Evolutionary conservation across 371 early-diverging fungal species (phyloP), one percentile per base, ranked within the genome.

Genomic region (Apophysomyces elegans): DNA sequence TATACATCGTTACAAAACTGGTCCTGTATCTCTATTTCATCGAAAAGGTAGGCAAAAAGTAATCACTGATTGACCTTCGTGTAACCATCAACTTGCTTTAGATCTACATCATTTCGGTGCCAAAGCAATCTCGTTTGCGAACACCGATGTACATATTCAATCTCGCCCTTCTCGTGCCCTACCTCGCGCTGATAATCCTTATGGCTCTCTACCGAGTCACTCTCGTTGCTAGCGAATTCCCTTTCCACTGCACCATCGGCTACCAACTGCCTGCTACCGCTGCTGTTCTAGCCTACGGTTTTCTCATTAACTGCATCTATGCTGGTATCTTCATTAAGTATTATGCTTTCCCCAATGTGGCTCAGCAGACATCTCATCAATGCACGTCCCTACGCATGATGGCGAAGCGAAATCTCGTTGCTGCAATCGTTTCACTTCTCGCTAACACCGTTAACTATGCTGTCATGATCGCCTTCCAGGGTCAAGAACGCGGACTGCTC

Each of bases 21-120:
- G 44, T 75, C 21, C 70, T 80, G 4, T 77, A 77, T 56, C 72
- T 83, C 13, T 83, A 79, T 65, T 75, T 83, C 32, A 74, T 80
- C 63, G 80, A 83, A 72, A 80, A 80, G 77, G 78, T 76, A 66
- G 62, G 80, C 80, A 70, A 78, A 80, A 74, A 76, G 75, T 61
- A 39, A 46, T 1, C 4, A 47, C 7, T 6, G 35, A 63, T 16
- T 7, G 35, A 8, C 36, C 39, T 4, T 45, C 16, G 26, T 41
- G 43, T 47, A 45, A 59, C 36, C 37, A 38, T 14, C 11, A 61
- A 44, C 13, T 37, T 59, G 37, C 16, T 18, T 16, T 57, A 72
- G 72, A 67, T 64, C 37, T 73, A 73, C 54, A 64, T 73, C 37
- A 62, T 69, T 21, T 73, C 73, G 13, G 70, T 67, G 9, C 69